Percentiles rank a stretch among this genome's conserved stretches.
Conservation (phyloP, 106 monocot genomes). For the Allium fistulosum region DNA sequence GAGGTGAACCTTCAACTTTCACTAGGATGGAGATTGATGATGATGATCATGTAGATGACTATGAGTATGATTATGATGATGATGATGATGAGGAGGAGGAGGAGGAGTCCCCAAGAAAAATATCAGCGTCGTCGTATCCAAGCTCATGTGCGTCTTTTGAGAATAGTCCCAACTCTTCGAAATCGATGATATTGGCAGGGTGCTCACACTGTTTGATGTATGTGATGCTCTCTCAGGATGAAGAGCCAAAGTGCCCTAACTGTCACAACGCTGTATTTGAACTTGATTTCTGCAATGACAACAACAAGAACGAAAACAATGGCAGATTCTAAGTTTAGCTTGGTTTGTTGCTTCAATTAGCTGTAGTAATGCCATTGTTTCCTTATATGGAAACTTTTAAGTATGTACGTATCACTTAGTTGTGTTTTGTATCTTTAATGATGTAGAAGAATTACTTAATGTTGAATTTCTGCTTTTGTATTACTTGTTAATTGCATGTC, state of each 20-base stretch:
- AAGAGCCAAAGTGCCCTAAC: slow-evolving; percentile 81
- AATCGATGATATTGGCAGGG: slow-evolving; percentile 79
- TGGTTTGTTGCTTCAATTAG: no score
- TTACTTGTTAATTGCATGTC: no score
- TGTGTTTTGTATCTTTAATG: no score
- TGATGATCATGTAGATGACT: no score
- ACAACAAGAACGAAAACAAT: background rate
- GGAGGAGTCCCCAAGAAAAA: slow-evolving; percentile 9
- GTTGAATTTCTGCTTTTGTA: no score
- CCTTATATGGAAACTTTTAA: no score
- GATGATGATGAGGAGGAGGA: background rate
- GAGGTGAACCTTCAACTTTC: slow-evolving; percentile 1
- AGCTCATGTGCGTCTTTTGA: slow-evolving; percentile 5
- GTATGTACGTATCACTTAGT: no score
- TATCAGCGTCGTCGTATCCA: slow-evolving; percentile 1
- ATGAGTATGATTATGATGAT: no score
- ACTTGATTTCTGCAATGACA: slow-evolving; percentile 57
- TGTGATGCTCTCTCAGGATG: slow-evolving; percentile 72
- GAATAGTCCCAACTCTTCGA: slow-evolving; percentile 3
- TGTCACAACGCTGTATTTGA: slow-evolving; percentile 76
- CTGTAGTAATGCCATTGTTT: no score
- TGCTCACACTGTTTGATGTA: slow-evolving; percentile 89
- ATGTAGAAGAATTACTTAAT: no score
- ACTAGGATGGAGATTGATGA: slow-evolving; percentile 4
- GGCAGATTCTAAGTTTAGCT: background rate